Conservation (phyloP, 331 rosid genomes). For the Ulmus americana region DNA sequence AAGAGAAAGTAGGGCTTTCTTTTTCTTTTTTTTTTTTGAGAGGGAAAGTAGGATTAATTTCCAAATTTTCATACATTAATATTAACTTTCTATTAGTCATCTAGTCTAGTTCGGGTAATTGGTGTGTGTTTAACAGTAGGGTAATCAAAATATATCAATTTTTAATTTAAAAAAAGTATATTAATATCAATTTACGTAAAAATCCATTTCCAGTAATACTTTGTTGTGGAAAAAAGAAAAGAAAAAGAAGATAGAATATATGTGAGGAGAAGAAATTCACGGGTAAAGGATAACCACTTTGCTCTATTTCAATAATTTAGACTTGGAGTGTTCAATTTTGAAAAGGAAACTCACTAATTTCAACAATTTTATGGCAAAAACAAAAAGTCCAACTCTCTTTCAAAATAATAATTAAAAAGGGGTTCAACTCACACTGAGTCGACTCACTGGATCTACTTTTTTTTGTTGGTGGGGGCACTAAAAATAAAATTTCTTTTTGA, state of each 20-base stretch:
- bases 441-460: background rate
- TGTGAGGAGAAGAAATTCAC: background rate
- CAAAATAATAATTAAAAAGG: background rate
- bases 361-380: background rate
- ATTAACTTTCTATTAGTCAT: too few relatives aligned
- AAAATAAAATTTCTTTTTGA: background rate
- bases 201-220: too few relatives aligned
- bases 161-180: too few relatives aligned
- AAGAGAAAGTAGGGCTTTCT: too few relatives aligned
- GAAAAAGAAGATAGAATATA: background rate
- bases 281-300: background rate
- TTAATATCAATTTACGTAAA: too few relatives aligned
- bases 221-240: too few relatives aligned
- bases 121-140: too few relatives aligned
- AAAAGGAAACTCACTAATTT: conserved; percentile 4
- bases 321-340: background rate
- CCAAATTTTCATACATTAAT: too few relatives aligned
- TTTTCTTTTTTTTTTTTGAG: too few relatives aligned
- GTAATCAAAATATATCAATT: too few relatives aligned
- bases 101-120: too few relatives aligned
- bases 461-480: background rate
- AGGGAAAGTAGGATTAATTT: too few relatives aligned
- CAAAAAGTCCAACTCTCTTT: background rate
- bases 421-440: conserved; percentile 4
- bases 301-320: conserved; percentile 1